phyloP scores from a whole-genome alignment of 192 early-diverging fungal genomes.

The Obelidium mucronatum region DNA sequence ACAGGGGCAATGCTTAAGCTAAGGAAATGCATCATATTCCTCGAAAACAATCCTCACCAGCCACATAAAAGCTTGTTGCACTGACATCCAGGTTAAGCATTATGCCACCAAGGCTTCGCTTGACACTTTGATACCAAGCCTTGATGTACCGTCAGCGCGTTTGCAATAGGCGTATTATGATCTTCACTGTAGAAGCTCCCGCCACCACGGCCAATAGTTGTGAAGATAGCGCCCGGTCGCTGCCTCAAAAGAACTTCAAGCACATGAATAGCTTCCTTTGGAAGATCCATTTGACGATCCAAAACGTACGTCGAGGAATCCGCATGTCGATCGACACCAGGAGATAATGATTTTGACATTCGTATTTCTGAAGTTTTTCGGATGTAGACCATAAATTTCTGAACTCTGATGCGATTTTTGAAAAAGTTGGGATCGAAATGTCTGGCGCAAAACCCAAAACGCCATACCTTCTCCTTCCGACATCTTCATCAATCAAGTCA shows the following conservation, averaged over 20 bases:
- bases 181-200: constrained; percentile 32
- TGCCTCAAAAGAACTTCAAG: constrained; percentile 34
- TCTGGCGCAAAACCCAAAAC: too few species aligned
- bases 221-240: constrained; percentile 22
- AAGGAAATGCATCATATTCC: not conserved
- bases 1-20: not conserved
- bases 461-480: constrained; percentile 15
- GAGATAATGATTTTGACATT: not conserved
- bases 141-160: constrained; percentile 35
- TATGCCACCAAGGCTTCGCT: constrained; percentile 28
- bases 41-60: too few species aligned
- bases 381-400: constrained; percentile 27
- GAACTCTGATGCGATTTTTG: constrained; percentile 1
- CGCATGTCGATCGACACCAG: not conserved
- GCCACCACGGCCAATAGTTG: constrained; percentile 32
- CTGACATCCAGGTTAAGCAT: constrained; percentile 44
- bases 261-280: constrained; percentile 19
- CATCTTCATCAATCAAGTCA: constrained; percentile 30
- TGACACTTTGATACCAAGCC: constrained; percentile 47
- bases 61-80: constrained; percentile 40
- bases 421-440: not conserved
- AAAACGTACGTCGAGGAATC: too few species aligned
- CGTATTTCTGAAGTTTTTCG: constrained; percentile 21
- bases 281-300: too few species aligned
- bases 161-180: constrained; percentile 30